phyloP scores from a whole-genome alignment of 163 green algal species.

The Scenedesmus sp. region DNA sequence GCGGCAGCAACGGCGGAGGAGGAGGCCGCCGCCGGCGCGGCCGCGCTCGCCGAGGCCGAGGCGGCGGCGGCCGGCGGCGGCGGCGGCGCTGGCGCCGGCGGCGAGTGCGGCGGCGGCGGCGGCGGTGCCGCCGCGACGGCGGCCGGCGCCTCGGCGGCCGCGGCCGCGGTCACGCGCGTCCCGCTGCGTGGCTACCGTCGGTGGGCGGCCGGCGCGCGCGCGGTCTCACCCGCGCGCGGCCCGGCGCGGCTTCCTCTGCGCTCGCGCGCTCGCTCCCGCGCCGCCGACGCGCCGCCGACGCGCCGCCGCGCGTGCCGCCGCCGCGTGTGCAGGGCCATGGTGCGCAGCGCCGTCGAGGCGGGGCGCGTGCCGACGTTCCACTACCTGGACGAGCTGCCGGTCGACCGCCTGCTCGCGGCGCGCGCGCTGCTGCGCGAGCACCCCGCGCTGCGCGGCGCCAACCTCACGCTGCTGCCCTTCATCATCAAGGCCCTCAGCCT shows the following conservation, averaged over 20 bases:
- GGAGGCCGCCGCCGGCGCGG: background rate
- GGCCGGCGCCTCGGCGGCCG: background rate
- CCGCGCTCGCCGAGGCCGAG: background rate
- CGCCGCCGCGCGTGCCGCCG: background rate
- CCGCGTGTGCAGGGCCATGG: conserved; percentile 79
- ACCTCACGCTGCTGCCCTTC: conserved; percentile 84
- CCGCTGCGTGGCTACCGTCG: conserved; percentile 53
- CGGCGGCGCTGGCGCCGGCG: conserved; percentile 8
- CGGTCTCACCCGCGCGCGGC: background rate
- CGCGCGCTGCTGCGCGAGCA: conserved; percentile 28
- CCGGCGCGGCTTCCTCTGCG: background rate
- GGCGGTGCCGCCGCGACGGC: background rate
- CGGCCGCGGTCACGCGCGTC: conserved; percentile 12
- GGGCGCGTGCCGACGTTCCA: conserved; percentile 85
- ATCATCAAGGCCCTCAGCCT: conserved; percentile 85
- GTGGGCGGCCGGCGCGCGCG: background rate
- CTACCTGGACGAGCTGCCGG: conserved; percentile 81
- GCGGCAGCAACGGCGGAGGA: conserved; percentile 2
- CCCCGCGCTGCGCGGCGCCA: conserved; percentile 42
- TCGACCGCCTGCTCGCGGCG: conserved; percentile 53
- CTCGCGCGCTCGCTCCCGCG: too few relatives aligned
- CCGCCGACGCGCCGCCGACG: too few relatives aligned
- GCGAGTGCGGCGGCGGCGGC: background rate
- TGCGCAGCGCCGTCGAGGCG: conserved; percentile 76
- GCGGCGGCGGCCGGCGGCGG: background rate